A percentile compares a stretch with the other conserved stretches of the same genome.
These are phyloP conservation scores for Corchorus olitorius DNA, from an alignment of 345 rosid genomes.

Conservation along the genomic window DNA sequence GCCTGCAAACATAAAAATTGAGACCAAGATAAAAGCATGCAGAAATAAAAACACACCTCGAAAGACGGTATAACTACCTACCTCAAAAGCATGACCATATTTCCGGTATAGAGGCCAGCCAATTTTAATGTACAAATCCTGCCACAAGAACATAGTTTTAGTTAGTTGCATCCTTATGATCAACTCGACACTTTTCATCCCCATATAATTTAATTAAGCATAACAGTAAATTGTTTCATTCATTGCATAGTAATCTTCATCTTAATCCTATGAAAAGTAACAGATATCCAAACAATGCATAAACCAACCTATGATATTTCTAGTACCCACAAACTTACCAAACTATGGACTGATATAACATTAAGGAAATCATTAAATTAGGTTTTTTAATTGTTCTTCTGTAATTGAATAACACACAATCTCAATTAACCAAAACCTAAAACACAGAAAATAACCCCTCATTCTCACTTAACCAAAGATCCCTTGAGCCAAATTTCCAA, in stretches of 20 bases:
- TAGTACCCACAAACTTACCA: background rate
- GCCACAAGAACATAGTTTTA: conserved; percentile 19
- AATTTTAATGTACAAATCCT: conserved; percentile 84
- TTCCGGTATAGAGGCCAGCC: conserved; percentile 96
- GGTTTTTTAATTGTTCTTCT: background rate
- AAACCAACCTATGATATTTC: background rate
- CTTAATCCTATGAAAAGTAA: background rate
- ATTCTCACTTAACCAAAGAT: background rate
- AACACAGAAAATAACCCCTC: background rate
- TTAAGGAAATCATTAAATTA: background rate
- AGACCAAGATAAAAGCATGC: background rate
- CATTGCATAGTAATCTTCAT: background rate
- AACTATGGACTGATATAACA: background rate
- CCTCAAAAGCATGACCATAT: conserved; percentile 98
- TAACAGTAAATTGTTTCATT: background rate
- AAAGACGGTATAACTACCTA: conserved; percentile 28
- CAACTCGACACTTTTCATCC: background rate
- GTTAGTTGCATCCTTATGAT: background rate
- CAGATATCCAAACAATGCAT: background rate
- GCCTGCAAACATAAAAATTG: conserved; percentile 55
- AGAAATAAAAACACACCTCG: background rate
- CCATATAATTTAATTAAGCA: conserved; percentile 18
- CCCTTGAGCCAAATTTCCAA: background rate
- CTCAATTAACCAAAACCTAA: background rate
- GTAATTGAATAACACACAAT: background rate